These are phyloP conservation scores for Botryotinia calthae DNA, from an alignment of 2,329 filamentous ascomycete genomes.

Conservation along the genomic window DNA sequence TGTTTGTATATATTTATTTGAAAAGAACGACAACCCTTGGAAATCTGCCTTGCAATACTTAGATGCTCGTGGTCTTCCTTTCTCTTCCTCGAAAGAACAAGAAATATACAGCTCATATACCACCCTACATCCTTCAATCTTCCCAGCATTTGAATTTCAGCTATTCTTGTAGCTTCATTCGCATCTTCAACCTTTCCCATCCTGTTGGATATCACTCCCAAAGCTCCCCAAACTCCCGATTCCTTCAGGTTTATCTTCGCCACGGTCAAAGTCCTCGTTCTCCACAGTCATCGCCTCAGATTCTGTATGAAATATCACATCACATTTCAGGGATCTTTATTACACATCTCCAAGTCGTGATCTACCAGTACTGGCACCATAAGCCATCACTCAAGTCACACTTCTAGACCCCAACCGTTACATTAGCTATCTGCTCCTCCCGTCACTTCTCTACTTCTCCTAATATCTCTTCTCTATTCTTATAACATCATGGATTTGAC, in stretches of 20 bases:
- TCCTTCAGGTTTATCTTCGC: constrained; percentile 7
- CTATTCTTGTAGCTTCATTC: constrained; percentile 14
- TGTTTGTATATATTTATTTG: constrained; percentile 21
- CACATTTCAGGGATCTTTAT: constrained; percentile 16
- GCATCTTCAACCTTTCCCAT: constrained; percentile 2
- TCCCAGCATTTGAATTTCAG: neutral
- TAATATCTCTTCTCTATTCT: constrained; percentile 24
- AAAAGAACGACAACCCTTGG: constrained; percentile 13
- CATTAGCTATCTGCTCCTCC: constrained; percentile 14
- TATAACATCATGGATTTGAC: constrained; percentile 37
- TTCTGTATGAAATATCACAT: constrained; percentile 19
- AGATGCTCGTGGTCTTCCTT: constrained; percentile 17
- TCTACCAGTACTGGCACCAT: neutral
- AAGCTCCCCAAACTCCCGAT: constrained; percentile 3
- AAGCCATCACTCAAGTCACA: constrained; percentile 4
- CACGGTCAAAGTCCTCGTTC: constrained; percentile 1
- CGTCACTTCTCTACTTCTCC: constrained; percentile 22
- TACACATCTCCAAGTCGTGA: constrained; percentile 9
- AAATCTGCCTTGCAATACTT: constrained; percentile 21
- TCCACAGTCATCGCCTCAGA: constrained; percentile 15
- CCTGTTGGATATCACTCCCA: constrained; percentile 3
- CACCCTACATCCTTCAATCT: constrained; percentile 17
- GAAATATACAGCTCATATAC: constrained; percentile 8
- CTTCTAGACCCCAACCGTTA: constrained; percentile 22
- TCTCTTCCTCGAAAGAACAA: constrained; percentile 12